Evolutionary conservation across 2,329 filamentous ascomycete genomes (phyloP), one percentile per base, ranked within the genome.

Genomic region (Coniella lustricola): DNA sequence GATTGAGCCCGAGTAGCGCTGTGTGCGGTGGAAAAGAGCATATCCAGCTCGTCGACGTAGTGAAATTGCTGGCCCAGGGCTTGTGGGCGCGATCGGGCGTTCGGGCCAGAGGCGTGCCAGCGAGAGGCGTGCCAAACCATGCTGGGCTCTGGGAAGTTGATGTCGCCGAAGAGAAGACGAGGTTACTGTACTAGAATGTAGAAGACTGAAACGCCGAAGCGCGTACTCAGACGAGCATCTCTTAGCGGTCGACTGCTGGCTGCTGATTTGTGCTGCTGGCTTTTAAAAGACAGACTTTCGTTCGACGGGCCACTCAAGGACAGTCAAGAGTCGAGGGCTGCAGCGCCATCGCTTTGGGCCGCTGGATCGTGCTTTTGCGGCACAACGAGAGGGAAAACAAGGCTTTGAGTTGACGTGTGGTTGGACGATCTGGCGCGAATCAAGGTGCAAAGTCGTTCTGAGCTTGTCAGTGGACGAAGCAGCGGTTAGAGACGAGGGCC

Each of bases 51-150:
- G 25, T 53, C 48, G 12, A 41, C 48, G 21, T 21, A 31, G 33
- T 18, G 35, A 35, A 38, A 38, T 7, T 44, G 46, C 14, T 17
- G 35, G 18, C 38, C 31, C 43, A 50, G 40, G 48, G 40, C 38
- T 32, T 29, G 40, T 13, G 34, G 32, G n/a, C 44, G 44, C 39
- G 51, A 40, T 33, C 40, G 36, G 18, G 8, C 29, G 32, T 25
- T 17, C 13, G 44, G 48, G 50, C 35, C 36, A 42, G 41, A 35
- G 33, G 40, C 22, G 37, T 50, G 40, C 44, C 48, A 48, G 50
- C 35, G 41, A 42, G 41, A 35, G 33, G 40, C 22, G 37, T 50
- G 40, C 44, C 48, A 45, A 25, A 41, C 44, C 51, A 53, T 53
- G 20, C 38, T 50, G 35, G 29, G 16, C 14, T n/a, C 36, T 46